These are phyloP conservation scores for Pseudomicrostroma phylloplanum DNA, from an alignment of 1,284 basidiomycete species.

Conservation along the genomic window DNA sequence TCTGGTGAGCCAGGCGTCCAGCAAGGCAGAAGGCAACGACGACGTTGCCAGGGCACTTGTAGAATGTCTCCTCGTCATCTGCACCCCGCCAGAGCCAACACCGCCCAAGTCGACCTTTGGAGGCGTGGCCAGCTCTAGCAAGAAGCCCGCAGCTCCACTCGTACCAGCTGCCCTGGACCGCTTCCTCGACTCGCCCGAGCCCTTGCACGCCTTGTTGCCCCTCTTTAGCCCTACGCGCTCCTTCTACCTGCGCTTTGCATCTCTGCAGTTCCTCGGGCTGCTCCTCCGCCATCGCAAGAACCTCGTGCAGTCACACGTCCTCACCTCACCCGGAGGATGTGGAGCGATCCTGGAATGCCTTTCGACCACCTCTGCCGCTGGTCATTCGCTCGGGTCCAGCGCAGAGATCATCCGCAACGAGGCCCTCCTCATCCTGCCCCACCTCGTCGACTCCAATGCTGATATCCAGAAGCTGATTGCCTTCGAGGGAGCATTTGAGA, in stretches of 20 bases:
- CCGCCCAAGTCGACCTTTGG: constrained; percentile 8
- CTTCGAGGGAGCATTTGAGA: constrained; percentile 95
- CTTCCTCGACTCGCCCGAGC: constrained; percentile 65
- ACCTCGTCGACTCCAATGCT: constrained; percentile 74
- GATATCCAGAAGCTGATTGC: constrained; percentile 96
- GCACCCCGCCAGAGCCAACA: constrained; percentile 23
- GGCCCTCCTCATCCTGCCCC: constrained; percentile 69
- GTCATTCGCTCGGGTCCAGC: constrained; percentile 51
- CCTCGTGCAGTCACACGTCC: constrained; percentile 77
- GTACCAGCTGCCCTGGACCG: constrained; percentile 23
- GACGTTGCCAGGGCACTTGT: constrained; percentile 34
- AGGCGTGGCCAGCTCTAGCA: neutral
- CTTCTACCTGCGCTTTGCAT: constrained; percentile 82
- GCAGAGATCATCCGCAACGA: constrained; percentile 49
- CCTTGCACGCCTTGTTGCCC: constrained; percentile 69
- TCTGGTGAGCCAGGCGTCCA: constrained; percentile 25
- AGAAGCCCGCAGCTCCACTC: constrained; percentile 3
- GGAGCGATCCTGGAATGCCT: constrained; percentile 60
- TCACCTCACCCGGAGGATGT: constrained; percentile 72
- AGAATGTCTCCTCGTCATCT: constrained; percentile 39
- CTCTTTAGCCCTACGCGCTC: constrained; percentile 54
- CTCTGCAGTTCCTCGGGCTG: constrained; percentile 78
- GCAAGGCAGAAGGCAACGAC: constrained; percentile 22
- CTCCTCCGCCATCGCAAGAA: constrained; percentile 63
- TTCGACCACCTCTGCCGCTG: constrained; percentile 5